Evolutionary conservation across 177 flowering plant genomes (phyloP), one percentile per base, ranked within the genome.

Genomic region (Vitis hybrid): DNA sequence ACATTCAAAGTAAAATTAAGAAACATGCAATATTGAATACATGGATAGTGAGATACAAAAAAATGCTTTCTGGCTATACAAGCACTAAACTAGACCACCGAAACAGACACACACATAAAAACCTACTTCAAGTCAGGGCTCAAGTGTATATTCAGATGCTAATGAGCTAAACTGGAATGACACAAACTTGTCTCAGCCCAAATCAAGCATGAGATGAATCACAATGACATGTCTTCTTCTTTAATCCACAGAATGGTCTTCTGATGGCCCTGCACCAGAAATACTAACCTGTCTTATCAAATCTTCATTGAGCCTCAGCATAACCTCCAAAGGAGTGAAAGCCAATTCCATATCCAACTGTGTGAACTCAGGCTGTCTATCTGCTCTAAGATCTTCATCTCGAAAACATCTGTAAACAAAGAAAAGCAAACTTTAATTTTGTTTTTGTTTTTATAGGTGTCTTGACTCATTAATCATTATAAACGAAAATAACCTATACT

Each of bases 341-440:
- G 99, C 92, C 82, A 95, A 52, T 78, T 95, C 99, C 90, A 95
- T 88, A 87, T 95, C 99, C 22, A 95, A 89, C 69, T 95, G 99
- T 11, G 99, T 95, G 84, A 95, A 95, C 78, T 95, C 99, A 38
- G 99, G 99, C 66, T 95, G 99, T 67, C 99, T 86, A 84, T 95
- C 97, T 13, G 97, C 95, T 75, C 99, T 87, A 54, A 95, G 80
- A 82, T 92, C 99, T 82, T 95, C 99, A 87, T 95, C 99, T 54
- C 99, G 87, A 64, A 95, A 95, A 77, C 99, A 95, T 77, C 99
- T 92, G 87, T 22, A 66, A 58, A 55, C 7, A 15, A 66, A 33
- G 11, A 17, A 55, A 56, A 64, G 62, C 24, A 76, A 50, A 17
- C 18, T 20, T 49, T 8, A 50, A 22, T 33, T 22, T 18, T 19